Base-by-base conservation (phyloP, 2,329 filamentous ascomycete genomes). In the Hansfordia pulvinata region DNA sequence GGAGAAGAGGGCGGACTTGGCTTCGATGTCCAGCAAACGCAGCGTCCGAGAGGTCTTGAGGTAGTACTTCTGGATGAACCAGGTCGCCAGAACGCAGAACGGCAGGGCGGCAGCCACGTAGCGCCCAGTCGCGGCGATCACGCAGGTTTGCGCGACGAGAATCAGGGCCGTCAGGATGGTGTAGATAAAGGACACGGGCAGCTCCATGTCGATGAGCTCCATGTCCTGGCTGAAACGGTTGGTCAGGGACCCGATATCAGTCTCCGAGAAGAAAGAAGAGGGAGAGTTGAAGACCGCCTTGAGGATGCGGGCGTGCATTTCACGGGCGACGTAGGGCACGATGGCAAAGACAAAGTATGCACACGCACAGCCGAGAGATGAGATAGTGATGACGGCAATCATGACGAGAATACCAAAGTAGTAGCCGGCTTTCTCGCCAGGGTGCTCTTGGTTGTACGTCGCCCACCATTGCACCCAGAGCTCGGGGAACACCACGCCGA, bases 31-130 rank as follows among this genome's bases (percentile, higher is more conserved):
- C 6, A 69, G 45, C 16, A 65, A 53, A 26, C 67, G 55, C 6
- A 70, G 42, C 30, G 69, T 65, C 4, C 64, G 61, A 0, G 63
- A 69, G 2, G 65, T 70, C 5, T 60, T 52, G n/a, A 70, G 50
- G 32, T 70, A 70, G 34, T 62, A 55, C 21, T 57, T 57, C 30
- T 68, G 63, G 8, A 68, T 50, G 6, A 56, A 29, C 28, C 58
- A 60, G 10, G 63, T 39, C 2, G 54, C 43, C 6, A 51, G 29
- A 13, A 62, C 38, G 3, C 57, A 49, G 2, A 56, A 30, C 0
- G 62, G 61, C 25, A 63, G 50, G 5, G 50, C 48, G 4, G 54
- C 50, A 1, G 51, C 55, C 2, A 55, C 53, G 34, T 59, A 64
- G 32, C 47, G 49, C 0, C 60, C 54, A 6, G 57, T 53, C 4